Evolutionary conservation across 2,329 filamentous ascomycete species (phyloP).

Genomic region (Talaromyces sp.): DNA sequence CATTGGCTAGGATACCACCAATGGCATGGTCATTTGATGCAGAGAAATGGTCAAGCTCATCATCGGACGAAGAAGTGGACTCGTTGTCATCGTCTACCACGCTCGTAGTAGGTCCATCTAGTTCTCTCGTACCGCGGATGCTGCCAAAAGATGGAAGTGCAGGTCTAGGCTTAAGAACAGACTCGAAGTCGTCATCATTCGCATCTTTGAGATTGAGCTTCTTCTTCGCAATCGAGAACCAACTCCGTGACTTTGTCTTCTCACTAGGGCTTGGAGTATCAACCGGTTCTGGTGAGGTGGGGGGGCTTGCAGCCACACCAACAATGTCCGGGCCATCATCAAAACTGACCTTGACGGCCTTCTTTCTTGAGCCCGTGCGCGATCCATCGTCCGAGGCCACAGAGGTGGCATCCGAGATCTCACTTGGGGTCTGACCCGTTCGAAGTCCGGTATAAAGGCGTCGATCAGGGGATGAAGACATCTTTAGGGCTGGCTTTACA

Average conservation of each 20-base stretch:
- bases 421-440: slow-evolving; percentile 41
- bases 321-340: slow-evolving; percentile 53
- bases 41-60: slow-evolving; percentile 38
- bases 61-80: slow-evolving; percentile 37
- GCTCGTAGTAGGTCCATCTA: slow-evolving; percentile 8
- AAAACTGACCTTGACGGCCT: slow-evolving; percentile 63
- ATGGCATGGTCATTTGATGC: slow-evolving; percentile 51
- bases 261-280: slow-evolving; percentile 30
- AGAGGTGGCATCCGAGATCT: slow-evolving; percentile 55
- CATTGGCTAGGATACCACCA: slow-evolving; percentile 46
- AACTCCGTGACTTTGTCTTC: slow-evolving; percentile 29
- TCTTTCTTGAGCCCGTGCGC: slow-evolving; percentile 45
- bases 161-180: slow-evolving; percentile 55
- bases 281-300: slow-evolving; percentile 36
- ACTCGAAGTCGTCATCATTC: slow-evolving; percentile 49
- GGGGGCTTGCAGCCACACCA: slow-evolving; percentile 39
- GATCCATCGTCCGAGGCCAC: slow-evolving; percentile 41
- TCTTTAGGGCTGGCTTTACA: slow-evolving; percentile 59
- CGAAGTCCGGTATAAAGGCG: slow-evolving; percentile 18
- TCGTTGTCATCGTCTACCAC: slow-evolving; percentile 27
- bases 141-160: slow-evolving; percentile 61
- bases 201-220: slow-evolving; percentile 23
- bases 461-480: slow-evolving; percentile 42
- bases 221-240: slow-evolving; percentile 33
- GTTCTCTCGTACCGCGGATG: slow-evolving; percentile 44